A percentile compares a stretch with the other conserved stretches of the same genome.
phyloP scores from a whole-genome alignment of 1,139 yeast genomes.

The Pneumocystis wakefieldiae region DNA sequence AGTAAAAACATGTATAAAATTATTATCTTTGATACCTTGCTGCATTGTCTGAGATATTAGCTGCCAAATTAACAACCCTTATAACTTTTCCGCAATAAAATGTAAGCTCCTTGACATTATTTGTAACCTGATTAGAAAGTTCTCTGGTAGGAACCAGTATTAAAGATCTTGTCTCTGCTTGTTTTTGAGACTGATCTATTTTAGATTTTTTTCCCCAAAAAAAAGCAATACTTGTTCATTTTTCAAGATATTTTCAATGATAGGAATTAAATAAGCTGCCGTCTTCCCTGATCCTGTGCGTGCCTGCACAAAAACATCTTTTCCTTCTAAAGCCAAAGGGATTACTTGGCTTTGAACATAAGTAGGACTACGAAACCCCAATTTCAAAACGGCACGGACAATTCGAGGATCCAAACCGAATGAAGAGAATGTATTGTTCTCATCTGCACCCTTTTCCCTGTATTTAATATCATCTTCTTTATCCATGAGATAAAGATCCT shows the following conservation, averaged over 20 bases:
- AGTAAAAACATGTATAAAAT: neutral
- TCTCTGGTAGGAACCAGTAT: constrained; percentile 77
- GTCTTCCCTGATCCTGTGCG: constrained; percentile 89
- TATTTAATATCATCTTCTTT: neutral
- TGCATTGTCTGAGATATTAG: constrained; percentile 58
- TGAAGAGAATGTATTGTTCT: neutral
- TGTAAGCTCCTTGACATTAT: constrained; percentile 52
- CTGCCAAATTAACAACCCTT: constrained; percentile 57
- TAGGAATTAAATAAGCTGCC: constrained; percentile 68
- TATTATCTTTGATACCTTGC: constrained; percentile 22
- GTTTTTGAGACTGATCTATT: neutral
- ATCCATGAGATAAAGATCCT: neutral
- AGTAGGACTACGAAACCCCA: constrained; percentile 76
- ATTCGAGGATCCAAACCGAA: constrained; percentile 57
- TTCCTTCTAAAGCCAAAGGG: constrained; percentile 72
- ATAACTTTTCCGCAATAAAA: constrained; percentile 57
- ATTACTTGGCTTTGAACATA: constrained; percentile 83
- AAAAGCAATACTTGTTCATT: constrained; percentile 12
- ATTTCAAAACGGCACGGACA: constrained; percentile 59
- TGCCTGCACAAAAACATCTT: constrained; percentile 79
- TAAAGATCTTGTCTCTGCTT: constrained; percentile 32
- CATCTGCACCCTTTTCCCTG: neutral
- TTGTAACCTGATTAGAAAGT: constrained; percentile 66
- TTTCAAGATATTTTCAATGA: constrained; percentile 47
- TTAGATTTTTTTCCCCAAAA: neutral